Percentiles rank a stretch among this genome's conserved stretches.
Evolutionary conservation across 73 alveolate species (phyloP).

Genomic region (Paramecium octaurelia): DNA sequence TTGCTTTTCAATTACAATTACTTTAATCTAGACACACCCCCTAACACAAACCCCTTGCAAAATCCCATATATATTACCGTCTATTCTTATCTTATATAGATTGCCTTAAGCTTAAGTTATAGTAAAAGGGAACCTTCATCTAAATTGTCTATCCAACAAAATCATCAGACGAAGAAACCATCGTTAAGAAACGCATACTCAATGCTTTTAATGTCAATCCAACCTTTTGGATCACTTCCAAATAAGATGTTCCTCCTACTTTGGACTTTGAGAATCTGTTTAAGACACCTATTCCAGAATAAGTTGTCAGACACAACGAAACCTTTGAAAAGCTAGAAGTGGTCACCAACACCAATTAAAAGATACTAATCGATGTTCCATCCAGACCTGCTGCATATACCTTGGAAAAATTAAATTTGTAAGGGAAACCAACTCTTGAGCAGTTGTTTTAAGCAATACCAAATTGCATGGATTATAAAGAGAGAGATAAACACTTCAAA

Average conservation of each 20-base stretch:
- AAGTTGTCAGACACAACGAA: background rate
- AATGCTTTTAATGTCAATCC: background rate
- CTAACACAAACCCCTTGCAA: background rate
- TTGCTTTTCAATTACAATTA: constrained; percentile 30
- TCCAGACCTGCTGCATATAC: background rate
- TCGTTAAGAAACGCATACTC: background rate
- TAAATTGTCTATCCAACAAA: background rate
- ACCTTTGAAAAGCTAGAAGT: constrained; percentile 14
- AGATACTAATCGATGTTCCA: background rate
- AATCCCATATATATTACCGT: background rate
- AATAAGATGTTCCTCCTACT: background rate
- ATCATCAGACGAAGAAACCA: constrained; percentile 8
- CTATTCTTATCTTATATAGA: background rate
- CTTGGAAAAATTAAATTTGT: background rate
- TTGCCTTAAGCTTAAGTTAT: background rate
- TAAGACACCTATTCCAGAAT: background rate
- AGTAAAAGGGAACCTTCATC: background rate
- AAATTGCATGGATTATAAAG: background rate
- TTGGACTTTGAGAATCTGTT: background rate
- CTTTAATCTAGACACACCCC: constrained; percentile 16
- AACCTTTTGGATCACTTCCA: background rate
- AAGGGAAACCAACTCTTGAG: background rate
- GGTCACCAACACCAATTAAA: constrained; percentile 7
- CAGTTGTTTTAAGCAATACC: background rate
- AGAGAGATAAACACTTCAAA: background rate